Evolutionary conservation across 1,284 basidiomycete genomes (phyloP), one percentile per base, ranked within the genome.

Genomic region (Apiotrichum sp.): DNA sequence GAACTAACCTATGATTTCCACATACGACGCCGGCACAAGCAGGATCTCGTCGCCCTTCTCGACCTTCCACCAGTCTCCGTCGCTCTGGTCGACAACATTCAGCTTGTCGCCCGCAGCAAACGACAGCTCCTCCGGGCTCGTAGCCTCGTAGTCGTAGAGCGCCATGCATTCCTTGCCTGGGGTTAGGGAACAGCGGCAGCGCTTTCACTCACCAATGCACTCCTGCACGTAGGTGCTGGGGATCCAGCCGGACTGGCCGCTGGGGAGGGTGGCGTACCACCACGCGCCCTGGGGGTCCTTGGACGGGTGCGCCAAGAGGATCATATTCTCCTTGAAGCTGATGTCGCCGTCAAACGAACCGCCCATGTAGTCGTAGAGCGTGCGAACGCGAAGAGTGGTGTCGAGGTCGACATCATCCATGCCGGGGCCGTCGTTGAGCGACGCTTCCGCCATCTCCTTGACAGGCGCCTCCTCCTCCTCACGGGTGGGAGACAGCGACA

Each of bases 41-140:
- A 88, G 88, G 57, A 93, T 84, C 58, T 85, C 76, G 38, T 91
- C 91, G 55, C 82, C 83, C 70, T 83, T 82, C 77, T 93, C 91
- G 38, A 86, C 86, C 78, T 93, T 95, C 88, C 89, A 96, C 93
- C 93, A 97, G 69, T 90, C 88, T 50, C 79, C 79, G 64, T 93
- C 92, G 56, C 80, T 81, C 52, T 78, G 82, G 70, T 96, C 93
- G 54, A 96, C 82, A 60, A 97, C 84, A 9, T 79, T 78, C 49
- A 96, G 76, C 41, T 76, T 70, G 56, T 93, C 88, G 58, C 88
- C 90, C 76, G 90, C 89, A 9, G 76, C 76, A 68, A 96, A 89
- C 0, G 88, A 80, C 31, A 93, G 79, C 72, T 96, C 91, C 65
- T 96, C 91, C 13, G 82, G 66, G 57, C 83, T 86, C 4, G 65